phyloP scores from a whole-genome alignment of 352 stramenopile species.

The Bremia lactucae region DNA sequence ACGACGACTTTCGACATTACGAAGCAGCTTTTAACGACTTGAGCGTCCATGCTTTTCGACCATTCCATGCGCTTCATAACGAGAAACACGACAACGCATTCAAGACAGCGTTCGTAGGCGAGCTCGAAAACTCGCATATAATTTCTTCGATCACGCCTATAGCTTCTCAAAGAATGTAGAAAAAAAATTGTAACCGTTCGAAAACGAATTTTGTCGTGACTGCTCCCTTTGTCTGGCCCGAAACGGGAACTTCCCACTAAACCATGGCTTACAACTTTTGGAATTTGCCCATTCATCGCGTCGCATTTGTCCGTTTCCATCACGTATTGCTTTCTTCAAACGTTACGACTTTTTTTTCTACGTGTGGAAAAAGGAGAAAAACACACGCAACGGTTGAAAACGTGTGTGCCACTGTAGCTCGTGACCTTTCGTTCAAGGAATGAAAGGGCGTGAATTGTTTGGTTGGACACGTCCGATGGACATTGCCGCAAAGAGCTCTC shows the following conservation, averaged over 20 bases:
- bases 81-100: too few species aligned
- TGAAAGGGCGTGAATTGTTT: constrained; percentile 41
- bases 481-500: constrained; percentile 5
- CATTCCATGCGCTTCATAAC: too few species aligned
- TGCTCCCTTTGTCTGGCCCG: not conserved
- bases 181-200: not conserved
- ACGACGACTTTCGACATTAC: constrained; percentile 50
- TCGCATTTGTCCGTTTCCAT: constrained; percentile 23
- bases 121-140: constrained; percentile 3
- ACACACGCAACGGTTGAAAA: too few species aligned
- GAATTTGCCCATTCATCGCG: not conserved
- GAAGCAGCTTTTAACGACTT: constrained; percentile 75
- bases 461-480: constrained; percentile 19
- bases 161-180: not conserved
- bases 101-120: constrained; percentile 4
- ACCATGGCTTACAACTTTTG: not conserved
- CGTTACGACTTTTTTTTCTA: constrained; percentile 6
- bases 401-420: constrained; percentile 22
- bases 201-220: not conserved
- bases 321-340: constrained; percentile 13
- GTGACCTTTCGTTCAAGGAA: constrained; percentile 17
- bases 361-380: too few species aligned
- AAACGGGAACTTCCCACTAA: constrained; percentile 11
- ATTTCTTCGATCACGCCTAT: constrained; percentile 13
- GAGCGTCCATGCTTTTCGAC: constrained; percentile 21